phyloP scores from a whole-genome alignment of 768 basidiomycete species.

The Sarcodon aspratus region DNA sequence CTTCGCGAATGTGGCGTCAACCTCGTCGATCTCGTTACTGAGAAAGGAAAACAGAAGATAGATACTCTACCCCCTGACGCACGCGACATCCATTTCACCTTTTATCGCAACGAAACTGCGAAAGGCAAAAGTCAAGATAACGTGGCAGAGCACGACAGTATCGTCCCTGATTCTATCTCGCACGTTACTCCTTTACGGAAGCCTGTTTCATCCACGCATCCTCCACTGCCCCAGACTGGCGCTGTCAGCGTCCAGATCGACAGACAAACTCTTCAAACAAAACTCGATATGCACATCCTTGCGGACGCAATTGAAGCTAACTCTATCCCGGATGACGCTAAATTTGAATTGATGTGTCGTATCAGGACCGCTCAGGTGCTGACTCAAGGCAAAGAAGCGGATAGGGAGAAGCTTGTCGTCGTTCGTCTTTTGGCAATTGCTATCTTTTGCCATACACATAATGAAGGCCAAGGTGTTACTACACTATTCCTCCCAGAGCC shows the following conservation, averaged over 20 bases:
- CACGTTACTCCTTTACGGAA: constrained; percentile 24
- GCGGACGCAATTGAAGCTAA: constrained; percentile 60
- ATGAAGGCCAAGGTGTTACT: constrained; percentile 67
- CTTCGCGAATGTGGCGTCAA: constrained; percentile 72
- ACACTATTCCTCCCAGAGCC: constrained; percentile 92
- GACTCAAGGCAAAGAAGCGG: constrained; percentile 39
- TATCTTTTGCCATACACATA: constrained; percentile 81
- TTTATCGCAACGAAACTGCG: constrained; percentile 52
- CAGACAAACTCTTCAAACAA: constrained; percentile 45
- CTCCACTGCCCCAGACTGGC: constrained; percentile 20
- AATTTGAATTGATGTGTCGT: constrained; percentile 80
- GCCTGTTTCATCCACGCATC: constrained; percentile 19
- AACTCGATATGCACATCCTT: constrained; percentile 65
- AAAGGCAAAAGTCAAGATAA: constrained; percentile 26
- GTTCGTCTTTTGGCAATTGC: constrained; percentile 81
- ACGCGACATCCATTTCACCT: constrained; percentile 71
- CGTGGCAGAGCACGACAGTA: constrained; percentile 33
- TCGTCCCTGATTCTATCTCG: constrained; percentile 22
- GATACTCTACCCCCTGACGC: constrained; percentile 61
- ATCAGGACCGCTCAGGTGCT: constrained; percentile 73
- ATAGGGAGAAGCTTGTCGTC: constrained; percentile 71
- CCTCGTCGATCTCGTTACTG: constrained; percentile 59
- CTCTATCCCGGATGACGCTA: constrained; percentile 68
- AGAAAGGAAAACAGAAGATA: constrained; percentile 38
- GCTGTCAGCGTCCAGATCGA: constrained; percentile 54